phyloP scores from a whole-genome alignment of 257 asterid genomes.

The Ajuga chamaepitys region DNA sequence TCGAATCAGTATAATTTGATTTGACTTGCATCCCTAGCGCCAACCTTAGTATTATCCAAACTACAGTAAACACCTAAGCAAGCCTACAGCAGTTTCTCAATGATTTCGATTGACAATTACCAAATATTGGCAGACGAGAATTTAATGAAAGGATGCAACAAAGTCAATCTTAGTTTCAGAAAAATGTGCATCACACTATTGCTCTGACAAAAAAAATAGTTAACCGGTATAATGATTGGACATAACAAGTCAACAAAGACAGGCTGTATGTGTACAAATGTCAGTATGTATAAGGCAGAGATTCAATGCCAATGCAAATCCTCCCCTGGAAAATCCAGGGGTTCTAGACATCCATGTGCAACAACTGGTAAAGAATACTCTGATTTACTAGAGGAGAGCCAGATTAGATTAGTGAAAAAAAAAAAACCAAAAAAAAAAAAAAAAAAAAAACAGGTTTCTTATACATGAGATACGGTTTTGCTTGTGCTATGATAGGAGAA shows the following conservation, averaged over 20 bases:
- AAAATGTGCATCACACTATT: not conserved
- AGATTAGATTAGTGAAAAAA: not conserved
- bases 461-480: too few species aligned
- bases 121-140: not conserved
- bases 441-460: not conserved
- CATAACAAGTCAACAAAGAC: slow-evolving; percentile 13
- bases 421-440: not conserved
- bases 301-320: not conserved
- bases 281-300: slow-evolving; percentile 1
- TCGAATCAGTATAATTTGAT: too few species aligned
- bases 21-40: too few species aligned
- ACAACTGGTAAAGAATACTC: not conserved
- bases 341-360: slow-evolving; percentile 3
- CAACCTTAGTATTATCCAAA: slow-evolving; percentile 3
- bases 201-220: not conserved
- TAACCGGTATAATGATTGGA: not conserved
- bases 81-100: not conserved
- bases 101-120: not conserved
- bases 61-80: not conserved
- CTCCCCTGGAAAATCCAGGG: not conserved
- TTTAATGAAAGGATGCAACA: not conserved
- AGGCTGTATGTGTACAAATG: slow-evolving; percentile 1
- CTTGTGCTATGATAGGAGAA: not conserved
- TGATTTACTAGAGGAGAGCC: not conserved
- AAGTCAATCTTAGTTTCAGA: slow-evolving; percentile 10